Conservation (phyloP, 345 rosid genomes). For the Brassica carinata region DNA sequence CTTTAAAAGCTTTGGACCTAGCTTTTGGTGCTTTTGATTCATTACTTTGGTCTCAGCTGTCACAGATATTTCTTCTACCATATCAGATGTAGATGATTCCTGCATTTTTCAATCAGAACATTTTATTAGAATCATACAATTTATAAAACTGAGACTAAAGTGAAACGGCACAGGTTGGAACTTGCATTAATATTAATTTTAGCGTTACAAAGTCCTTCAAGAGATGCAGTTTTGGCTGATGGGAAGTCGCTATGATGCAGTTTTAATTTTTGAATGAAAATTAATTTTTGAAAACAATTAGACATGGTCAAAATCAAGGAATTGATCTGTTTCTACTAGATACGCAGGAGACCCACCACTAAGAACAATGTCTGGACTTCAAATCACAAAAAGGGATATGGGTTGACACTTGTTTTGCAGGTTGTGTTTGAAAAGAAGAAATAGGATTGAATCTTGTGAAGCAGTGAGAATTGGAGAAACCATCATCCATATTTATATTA, state of each 20-base stretch:
- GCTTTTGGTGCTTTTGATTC: constrained; percentile 58
- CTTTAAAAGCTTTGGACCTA: constrained; percentile 57
- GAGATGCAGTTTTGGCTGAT: constrained; percentile 26
- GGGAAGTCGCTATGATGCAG: not conserved
- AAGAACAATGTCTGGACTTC: no score
- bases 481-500: no score
- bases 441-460: no score
- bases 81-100: constrained; percentile 46
- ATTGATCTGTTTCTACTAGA: no score
- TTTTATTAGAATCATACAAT: constrained; percentile 21
- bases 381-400: no score
- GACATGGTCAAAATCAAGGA: no score
- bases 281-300: no score
- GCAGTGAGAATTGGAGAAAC: no score
- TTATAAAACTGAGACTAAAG: constrained; percentile 4
- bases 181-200: constrained; percentile 53
- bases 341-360: no score
- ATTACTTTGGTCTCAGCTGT: constrained; percentile 44
- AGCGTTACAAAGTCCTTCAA: constrained; percentile 17
- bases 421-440: no score
- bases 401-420: no score
- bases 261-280: no score
- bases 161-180: not conserved
- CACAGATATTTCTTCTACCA: constrained; percentile 47
- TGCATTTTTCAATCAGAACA: constrained; percentile 37